phyloP scores from a whole-genome alignment of 169 alveolate genomes.

The Eimeria tenella region DNA sequence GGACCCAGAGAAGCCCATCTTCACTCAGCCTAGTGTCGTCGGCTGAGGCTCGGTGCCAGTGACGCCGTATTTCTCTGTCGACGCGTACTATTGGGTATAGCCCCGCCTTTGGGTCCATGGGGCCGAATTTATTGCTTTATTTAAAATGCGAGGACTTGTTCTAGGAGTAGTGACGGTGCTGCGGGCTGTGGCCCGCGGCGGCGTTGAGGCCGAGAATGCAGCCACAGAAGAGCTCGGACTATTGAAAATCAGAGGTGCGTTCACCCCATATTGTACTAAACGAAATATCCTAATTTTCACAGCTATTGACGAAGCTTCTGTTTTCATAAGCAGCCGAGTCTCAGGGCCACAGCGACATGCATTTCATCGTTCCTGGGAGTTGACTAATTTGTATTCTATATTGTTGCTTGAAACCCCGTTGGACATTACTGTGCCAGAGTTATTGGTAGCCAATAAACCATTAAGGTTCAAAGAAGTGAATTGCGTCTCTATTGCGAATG shows the following conservation, averaged over 20 bases:
- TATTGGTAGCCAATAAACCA: not conserved
- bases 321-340: too few relatives aligned
- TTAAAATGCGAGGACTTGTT: conserved; percentile 25
- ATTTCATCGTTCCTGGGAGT: not conserved
- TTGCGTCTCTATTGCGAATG: not conserved
- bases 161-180: conserved; percentile 44
- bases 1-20: not conserved
- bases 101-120: conserved; percentile 1
- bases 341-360: not conserved
- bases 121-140: not conserved
- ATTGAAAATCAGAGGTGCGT: not conserved
- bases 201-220: conserved; percentile 8
- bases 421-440: not conserved
- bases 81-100: not conserved
- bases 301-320: too few relatives aligned
- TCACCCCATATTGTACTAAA: not conserved
- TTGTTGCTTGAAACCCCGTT: not conserved
- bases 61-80: conserved; percentile 7
- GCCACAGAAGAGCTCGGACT: not conserved
- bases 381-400: not conserved
- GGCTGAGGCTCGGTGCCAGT: conserved; percentile 12
- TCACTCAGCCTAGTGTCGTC: conserved; percentile 7
- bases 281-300: too few relatives aligned
- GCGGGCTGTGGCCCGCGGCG: not conserved
- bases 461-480: not conserved